phyloP scores from a whole-genome alignment of 2,329 filamentous ascomycete genomes.

The Reticulascus tulasneorum region DNA sequence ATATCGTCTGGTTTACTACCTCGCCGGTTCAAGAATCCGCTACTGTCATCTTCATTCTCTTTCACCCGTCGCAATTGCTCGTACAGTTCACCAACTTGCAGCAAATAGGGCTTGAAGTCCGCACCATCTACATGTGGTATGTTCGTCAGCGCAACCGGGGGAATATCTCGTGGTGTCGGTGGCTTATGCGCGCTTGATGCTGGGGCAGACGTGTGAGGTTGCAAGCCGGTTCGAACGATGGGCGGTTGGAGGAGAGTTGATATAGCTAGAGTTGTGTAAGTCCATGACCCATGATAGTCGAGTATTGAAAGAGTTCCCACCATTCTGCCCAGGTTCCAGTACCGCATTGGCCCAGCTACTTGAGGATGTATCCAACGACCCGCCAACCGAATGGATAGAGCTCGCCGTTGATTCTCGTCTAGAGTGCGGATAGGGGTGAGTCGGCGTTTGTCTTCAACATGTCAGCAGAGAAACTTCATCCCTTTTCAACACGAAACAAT shows the following conservation, averaged over 20 bases:
- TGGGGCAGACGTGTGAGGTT: slow-evolving; percentile 71
- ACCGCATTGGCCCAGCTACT: slow-evolving; percentile 52
- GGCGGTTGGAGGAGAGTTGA: slow-evolving; percentile 89
- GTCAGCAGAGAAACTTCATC: too few species aligned
- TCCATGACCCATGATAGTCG: slow-evolving; percentile 1
- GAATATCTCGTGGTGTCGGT: slow-evolving; percentile 84
- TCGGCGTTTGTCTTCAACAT: slow-evolving; percentile 42
- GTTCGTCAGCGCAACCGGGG: slow-evolving; percentile 86
- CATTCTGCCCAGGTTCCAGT: slow-evolving; percentile 78
- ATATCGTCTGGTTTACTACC: slow-evolving; percentile 39
- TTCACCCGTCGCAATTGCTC: slow-evolving; percentile 84
- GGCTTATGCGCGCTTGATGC: slow-evolving; percentile 71
- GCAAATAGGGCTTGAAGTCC: slow-evolving; percentile 79
- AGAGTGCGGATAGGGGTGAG: slow-evolving; percentile 41
- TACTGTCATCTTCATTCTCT: slow-evolving; percentile 63
- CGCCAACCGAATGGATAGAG: slow-evolving; percentile 83
- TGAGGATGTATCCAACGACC: slow-evolving; percentile 69
- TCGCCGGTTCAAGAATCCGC: slow-evolving; percentile 22
- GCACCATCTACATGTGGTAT: slow-evolving; percentile 75
- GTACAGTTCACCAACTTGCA: slow-evolving; percentile 81
- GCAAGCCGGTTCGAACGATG: slow-evolving; percentile 81
- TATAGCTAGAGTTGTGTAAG: slow-evolving; percentile 57
- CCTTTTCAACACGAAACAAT: too few species aligned
- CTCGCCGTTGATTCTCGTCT: slow-evolving; percentile 81
- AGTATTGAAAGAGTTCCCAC: too few species aligned